Conservation (phyloP, 768 basidiomycete species). For the Boletus reticuloceps region DNA sequence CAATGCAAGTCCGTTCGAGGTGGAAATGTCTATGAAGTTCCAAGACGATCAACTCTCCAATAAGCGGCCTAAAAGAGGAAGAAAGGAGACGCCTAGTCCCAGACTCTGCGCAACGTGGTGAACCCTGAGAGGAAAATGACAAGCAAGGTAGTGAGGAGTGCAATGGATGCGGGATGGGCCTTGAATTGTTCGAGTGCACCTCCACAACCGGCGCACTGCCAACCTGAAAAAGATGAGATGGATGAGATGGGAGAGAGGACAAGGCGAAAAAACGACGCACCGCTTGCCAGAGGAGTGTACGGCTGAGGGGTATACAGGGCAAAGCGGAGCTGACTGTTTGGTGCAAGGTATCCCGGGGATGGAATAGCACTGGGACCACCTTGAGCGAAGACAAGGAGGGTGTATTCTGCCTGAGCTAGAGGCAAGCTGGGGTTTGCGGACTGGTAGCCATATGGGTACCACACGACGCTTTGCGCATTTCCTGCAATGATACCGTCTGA, state of each 20-base stretch:
- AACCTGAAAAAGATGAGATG: conserved; percentile 16
- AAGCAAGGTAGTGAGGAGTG: conserved; percentile 31
- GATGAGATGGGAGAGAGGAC: neutral
- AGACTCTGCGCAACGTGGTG: conserved; percentile 32
- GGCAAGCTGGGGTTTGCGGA: conserved; percentile 46
- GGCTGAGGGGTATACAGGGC: conserved; percentile 59
- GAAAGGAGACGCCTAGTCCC: conserved; percentile 18
- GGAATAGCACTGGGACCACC: conserved; percentile 50
- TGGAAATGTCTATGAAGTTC: conserved; percentile 22
- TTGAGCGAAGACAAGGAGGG: conserved; percentile 54
- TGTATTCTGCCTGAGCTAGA: conserved; percentile 59
- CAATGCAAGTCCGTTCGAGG: conserved; percentile 24
- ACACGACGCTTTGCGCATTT: conserved; percentile 47
- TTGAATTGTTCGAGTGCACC: conserved; percentile 30
- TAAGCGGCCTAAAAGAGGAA: neutral
- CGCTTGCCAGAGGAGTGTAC: conserved; percentile 53
- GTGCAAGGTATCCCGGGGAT: conserved; percentile 50
- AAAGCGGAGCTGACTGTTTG: conserved; percentile 54
- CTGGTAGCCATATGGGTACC: conserved; percentile 64
- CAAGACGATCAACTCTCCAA: conserved; percentile 9
- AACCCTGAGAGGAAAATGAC: conserved; percentile 34
- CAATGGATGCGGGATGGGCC: conserved; percentile 32
- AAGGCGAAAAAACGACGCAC: conserved; percentile 14
- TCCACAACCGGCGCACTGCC: conserved; percentile 30
- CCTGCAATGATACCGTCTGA: conserved; percentile 53